These are phyloP conservation scores for Geotrichum fermentans DNA, from an alignment of 1,139 yeast genomes.

Conservation along the genomic window DNA sequence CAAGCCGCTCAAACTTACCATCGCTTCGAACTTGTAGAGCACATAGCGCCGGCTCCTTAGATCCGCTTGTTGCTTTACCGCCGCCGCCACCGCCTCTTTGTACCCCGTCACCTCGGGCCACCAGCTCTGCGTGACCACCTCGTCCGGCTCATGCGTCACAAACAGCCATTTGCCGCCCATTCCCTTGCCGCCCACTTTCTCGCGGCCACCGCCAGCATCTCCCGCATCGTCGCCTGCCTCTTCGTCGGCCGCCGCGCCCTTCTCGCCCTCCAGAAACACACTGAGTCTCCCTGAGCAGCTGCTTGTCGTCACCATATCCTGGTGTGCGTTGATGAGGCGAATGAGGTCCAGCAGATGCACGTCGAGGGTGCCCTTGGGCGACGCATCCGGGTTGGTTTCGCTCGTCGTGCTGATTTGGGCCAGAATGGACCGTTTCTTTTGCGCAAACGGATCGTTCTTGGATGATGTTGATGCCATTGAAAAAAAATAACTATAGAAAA, in stretches of 20 bases:
- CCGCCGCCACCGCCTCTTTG: constrained; percentile 2
- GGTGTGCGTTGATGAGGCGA: constrained; percentile 54
- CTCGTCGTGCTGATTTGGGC: constrained; percentile 47
- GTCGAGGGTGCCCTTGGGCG: constrained; percentile 84
- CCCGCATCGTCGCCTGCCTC: constrained; percentile 25
- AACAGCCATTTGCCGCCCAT: constrained; percentile 81
- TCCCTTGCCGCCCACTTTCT: constrained; percentile 76
- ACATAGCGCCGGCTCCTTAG: constrained; percentile 47
- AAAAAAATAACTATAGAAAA: background rate
- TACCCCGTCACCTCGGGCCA: constrained; percentile 25
- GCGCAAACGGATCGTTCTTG: constrained; percentile 54
- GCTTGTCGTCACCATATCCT: constrained; percentile 76
- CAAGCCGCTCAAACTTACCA: constrained; percentile 34
- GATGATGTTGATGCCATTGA: background rate
- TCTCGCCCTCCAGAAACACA: constrained; percentile 65
- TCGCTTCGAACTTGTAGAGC: constrained; percentile 75
- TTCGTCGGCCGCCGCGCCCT: constrained; percentile 18
- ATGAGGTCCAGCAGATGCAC: constrained; percentile 66
- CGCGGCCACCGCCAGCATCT: constrained; percentile 25
- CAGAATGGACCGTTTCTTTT: constrained; percentile 60
- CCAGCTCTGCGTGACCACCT: constrained; percentile 52
- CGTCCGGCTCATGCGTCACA: constrained; percentile 60
- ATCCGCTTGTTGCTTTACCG: background rate
- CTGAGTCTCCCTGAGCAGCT: constrained; percentile 86
- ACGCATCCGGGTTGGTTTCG: constrained; percentile 53